These are phyloP conservation scores for Phytophthora gonapodyides DNA, from an alignment of 352 stramenopile genomes.

Conservation along the genomic window DNA sequence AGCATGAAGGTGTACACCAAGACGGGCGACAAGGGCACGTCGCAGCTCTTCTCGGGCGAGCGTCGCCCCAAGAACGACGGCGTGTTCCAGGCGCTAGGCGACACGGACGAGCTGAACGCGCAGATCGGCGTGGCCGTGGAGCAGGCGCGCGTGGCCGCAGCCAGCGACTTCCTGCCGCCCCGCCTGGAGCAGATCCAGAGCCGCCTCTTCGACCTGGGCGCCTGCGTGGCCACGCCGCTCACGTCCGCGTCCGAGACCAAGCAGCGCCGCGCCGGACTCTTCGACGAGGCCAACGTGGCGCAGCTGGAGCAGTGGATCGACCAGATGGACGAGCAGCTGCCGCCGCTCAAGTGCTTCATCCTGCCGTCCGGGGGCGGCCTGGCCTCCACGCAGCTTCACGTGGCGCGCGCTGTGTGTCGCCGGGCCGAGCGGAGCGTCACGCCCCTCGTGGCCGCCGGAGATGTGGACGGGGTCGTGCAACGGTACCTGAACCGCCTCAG, in stretches of 20 bases:
- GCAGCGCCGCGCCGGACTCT: constrained; percentile 62
- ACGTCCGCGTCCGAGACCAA: constrained; percentile 65
- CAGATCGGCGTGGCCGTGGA: constrained; percentile 72
- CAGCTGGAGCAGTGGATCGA: constrained; percentile 88
- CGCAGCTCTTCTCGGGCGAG: constrained; percentile 91
- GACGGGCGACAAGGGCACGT: constrained; percentile 92
- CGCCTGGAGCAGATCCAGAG: constrained; percentile 90
- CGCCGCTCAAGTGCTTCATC: constrained; percentile 89
- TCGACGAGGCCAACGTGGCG: constrained; percentile 68
- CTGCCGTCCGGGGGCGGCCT: constrained; percentile 77
- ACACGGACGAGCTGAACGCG: constrained; percentile 92
- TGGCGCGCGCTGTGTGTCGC: constrained; percentile 85
- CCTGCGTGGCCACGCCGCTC: constrained; percentile 85
- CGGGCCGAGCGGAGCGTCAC: constrained; percentile 87
- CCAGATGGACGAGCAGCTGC: constrained; percentile 83
- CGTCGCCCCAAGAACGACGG: constrained; percentile 83
- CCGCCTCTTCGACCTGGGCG: constrained; percentile 90
- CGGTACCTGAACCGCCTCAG: constrained; percentile 87
- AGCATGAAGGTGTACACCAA: constrained; percentile 93
- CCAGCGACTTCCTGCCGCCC: constrained; percentile 54
- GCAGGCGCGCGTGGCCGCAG: constrained; percentile 35
- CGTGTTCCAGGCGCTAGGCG: constrained; percentile 90
- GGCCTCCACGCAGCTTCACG: constrained; percentile 85
- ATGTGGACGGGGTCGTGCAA: constrained; percentile 79
- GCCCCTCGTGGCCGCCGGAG: constrained; percentile 63